Conservation (phyloP, 495 filamentous ascomycete genomes). For the Aspergillus nidulans region DNA sequence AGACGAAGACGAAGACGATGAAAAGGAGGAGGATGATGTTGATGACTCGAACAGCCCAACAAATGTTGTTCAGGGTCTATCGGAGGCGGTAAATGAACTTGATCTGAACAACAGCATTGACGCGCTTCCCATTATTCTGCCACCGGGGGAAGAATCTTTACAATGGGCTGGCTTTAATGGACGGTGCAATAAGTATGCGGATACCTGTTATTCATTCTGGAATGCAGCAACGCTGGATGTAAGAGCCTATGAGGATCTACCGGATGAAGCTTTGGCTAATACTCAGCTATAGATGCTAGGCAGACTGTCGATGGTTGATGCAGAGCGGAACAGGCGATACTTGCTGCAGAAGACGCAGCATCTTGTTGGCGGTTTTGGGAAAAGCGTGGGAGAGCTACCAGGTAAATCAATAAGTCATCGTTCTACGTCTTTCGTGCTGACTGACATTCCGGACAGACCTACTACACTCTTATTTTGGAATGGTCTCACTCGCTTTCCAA, state of each 20-base stretch:
- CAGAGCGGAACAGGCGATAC: conserved; percentile 62
- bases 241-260: conserved; percentile 13
- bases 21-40: conserved; percentile 48
- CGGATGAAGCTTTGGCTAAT: neutral
- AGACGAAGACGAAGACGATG: conserved; percentile 28
- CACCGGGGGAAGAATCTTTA: conserved; percentile 30
- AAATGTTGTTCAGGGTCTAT: conserved; percentile 2
- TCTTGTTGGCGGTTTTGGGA: conserved; percentile 83
- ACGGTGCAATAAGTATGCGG: conserved; percentile 78
- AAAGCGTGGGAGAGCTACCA: conserved; percentile 72
- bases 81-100: conserved; percentile 10
- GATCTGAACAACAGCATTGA: conserved; percentile 25
- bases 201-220: conserved; percentile 97
- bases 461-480: conserved; percentile 84
- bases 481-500: conserved; percentile 69
- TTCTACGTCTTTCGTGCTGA: neutral
- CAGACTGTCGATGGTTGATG: conserved; percentile 55
- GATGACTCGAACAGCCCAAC: conserved; percentile 33
- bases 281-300: conserved; percentile 56
- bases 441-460: conserved; percentile 53
- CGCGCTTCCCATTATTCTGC: conserved; percentile 32
- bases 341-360: conserved; percentile 89
- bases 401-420: conserved; percentile 33
- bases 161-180: conserved; percentile 75
- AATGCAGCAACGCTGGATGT: conserved; percentile 65